A percentile compares a stretch with the other conserved stretches of the same genome.
Conservation (phyloP, 495 filamentous ascomycete species). For the Xylaria flabelliformis region DNA sequence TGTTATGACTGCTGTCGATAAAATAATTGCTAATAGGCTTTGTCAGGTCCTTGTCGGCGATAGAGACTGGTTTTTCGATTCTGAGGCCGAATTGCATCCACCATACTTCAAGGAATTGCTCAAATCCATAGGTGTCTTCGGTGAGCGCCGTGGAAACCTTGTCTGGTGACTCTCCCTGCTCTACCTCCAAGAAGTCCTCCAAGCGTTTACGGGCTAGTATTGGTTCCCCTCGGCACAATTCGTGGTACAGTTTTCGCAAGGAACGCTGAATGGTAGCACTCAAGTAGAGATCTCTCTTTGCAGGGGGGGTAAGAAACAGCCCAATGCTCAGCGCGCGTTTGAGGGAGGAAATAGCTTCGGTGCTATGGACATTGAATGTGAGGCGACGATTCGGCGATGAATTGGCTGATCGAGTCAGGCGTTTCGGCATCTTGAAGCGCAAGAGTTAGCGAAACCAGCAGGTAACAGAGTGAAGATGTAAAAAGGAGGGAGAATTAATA, state of each 20-base stretch:
- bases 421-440: conserved; percentile 32
- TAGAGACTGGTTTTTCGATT: conserved; percentile 36
- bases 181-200: conserved; percentile 44
- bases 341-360: conserved; percentile 39
- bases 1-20: conserved; percentile 92
- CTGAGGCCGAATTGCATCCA: conserved; percentile 43
- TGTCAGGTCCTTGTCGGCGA: conserved; percentile 42
- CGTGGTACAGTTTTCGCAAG: conserved; percentile 44
- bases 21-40: conserved; percentile 85
- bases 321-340: conserved; percentile 40
- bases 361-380: conserved; percentile 37
- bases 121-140: conserved; percentile 45
- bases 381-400: conserved; percentile 32
- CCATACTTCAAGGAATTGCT: conserved; percentile 52
- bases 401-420: conserved; percentile 21
- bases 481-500: not conserved
- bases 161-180: conserved; percentile 43
- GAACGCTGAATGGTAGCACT: conserved; percentile 44
- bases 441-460: not conserved
- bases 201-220: conserved; percentile 44
- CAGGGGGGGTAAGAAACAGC: conserved; percentile 36
- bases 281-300: conserved; percentile 36
- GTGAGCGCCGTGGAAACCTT: conserved; percentile 30
- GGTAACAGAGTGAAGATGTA: not conserved
- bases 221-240: conserved; percentile 35